Evolutionary conservation across 108 stramenopile species (phyloP).

Genomic region (Cyclostephanos invisitatus): DNA sequence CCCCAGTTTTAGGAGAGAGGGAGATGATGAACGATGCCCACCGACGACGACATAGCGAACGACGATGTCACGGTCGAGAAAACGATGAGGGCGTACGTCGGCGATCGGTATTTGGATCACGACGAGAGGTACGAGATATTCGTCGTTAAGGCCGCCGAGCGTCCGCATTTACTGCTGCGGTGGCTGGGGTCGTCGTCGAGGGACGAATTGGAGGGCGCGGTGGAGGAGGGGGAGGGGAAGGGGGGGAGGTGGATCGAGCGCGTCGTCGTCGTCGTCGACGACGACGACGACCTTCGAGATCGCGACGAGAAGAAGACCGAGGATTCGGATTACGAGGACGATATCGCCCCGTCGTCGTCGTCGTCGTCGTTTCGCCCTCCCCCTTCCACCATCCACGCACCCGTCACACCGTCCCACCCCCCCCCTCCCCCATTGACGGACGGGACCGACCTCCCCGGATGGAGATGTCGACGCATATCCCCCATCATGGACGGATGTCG

Average conservation of each 20-base stretch:
- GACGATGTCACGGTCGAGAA: too few species aligned
- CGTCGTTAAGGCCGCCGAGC: conserved; percentile 73
- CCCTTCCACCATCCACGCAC: too few species aligned
- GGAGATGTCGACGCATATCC: conserved; percentile 57
- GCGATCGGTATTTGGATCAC: conserved; percentile 43
- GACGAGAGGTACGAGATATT: conserved; percentile 81
- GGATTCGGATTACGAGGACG: conserved; percentile 10
- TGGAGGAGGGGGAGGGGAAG: background rate
- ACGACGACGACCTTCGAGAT: conserved; percentile 4
- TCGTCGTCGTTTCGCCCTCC: background rate
- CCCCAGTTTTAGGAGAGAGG: too few species aligned
- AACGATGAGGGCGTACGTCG: conserved; percentile 8
- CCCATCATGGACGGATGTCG: conserved; percentile 13
- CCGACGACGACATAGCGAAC: too few species aligned
- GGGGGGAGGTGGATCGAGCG: background rate
- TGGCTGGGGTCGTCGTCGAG: conserved; percentile 22
- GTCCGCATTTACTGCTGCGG: conserved; percentile 68
- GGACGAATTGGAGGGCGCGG: too few species aligned
- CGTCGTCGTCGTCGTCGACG: background rate
- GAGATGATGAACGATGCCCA: too few species aligned
- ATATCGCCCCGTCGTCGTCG: background rate
- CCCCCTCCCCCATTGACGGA: conserved; percentile 52
- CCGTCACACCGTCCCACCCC: background rate
- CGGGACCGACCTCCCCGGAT: conserved; percentile 81
- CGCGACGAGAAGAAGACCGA: conserved; percentile 46